These are phyloP conservation scores for Alternaria dauci DNA, from an alignment of 2,329 filamentous ascomycete species.

Conservation along the genomic window DNA sequence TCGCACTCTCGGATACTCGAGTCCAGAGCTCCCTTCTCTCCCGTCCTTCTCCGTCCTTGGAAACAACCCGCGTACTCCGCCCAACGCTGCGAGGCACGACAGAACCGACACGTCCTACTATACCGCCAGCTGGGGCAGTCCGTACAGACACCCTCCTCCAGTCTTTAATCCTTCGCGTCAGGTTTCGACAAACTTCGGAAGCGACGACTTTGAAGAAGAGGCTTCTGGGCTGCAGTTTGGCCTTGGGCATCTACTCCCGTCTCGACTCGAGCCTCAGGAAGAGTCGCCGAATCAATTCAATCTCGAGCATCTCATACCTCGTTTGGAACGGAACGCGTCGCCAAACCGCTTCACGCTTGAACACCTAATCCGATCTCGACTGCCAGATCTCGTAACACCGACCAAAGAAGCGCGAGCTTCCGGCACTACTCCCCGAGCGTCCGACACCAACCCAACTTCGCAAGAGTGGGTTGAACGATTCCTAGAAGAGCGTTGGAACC, in stretches of 20 bases:
- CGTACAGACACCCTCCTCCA: constrained; percentile 74
- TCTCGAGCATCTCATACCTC: constrained; percentile 52
- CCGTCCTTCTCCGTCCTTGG: constrained; percentile 45
- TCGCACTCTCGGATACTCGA: constrained; percentile 52
- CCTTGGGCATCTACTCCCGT: constrained; percentile 50
- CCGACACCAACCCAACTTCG: constrained; percentile 60
- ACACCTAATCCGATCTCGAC: constrained; percentile 50
- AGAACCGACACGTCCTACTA: constrained; percentile 63
- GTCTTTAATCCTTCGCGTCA: constrained; percentile 43
- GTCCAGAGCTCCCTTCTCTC: constrained; percentile 53
- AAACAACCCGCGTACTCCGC: constrained; percentile 45
- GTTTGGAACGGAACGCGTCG: constrained; percentile 42
- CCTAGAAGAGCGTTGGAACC: constrained; percentile 73
- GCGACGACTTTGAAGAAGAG: constrained; percentile 52
- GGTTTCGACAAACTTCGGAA: constrained; percentile 42
- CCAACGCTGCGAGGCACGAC: constrained; percentile 44
- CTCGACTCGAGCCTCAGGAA: constrained; percentile 42
- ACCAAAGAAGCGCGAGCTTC: constrained; percentile 31
- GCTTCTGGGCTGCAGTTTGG: constrained; percentile 50
- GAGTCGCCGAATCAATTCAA: constrained; percentile 48
- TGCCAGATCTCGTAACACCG: constrained; percentile 42
- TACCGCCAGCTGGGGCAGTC: constrained; percentile 91
- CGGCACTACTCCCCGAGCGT: constrained; percentile 37
- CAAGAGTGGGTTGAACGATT: constrained; percentile 89
- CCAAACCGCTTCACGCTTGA: constrained; percentile 50